These are phyloP conservation scores for Mortierella alpina DNA, from an alignment of 192 early-diverging fungal species.

Conservation along the genomic window DNA sequence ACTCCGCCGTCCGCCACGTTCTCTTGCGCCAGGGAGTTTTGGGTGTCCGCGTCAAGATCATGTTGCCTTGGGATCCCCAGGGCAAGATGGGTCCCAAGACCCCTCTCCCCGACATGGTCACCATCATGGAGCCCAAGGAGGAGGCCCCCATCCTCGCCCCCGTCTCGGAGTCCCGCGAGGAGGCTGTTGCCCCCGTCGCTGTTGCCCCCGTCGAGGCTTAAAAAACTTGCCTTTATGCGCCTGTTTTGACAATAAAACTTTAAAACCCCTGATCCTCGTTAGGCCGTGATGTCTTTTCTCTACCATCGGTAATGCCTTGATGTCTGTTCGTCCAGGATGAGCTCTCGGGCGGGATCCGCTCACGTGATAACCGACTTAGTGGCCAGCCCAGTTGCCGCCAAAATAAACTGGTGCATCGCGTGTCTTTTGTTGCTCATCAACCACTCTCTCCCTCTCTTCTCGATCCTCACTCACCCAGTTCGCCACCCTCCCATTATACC, in stretches of 20 bases:
- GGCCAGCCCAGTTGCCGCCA: too few species aligned
- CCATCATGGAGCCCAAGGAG: slow-evolving; percentile 93
- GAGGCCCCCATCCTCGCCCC: slow-evolving; percentile 78
- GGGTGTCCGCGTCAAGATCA: slow-evolving; percentile 99
- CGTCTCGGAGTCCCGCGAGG: slow-evolving; percentile 68
- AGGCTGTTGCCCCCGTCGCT: slow-evolving; percentile 45
- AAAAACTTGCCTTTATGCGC: slow-evolving; percentile 33
- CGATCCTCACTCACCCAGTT: too few species aligned
- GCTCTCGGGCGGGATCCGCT: too few species aligned
- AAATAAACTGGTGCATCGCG: too few species aligned
- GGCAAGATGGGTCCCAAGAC: slow-evolving; percentile 95
- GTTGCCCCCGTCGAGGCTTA: slow-evolving; percentile 53
- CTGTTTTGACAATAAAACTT: slow-evolving; percentile 24
- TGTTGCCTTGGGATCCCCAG: slow-evolving; percentile 90
- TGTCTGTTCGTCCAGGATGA: too few species aligned
- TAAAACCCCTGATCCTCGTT: neutral
- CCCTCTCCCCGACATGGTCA: slow-evolving; percentile 95
- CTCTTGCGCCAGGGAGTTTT: slow-evolving; percentile 98
- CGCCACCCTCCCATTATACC: too few species aligned
- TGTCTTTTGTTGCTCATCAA: too few species aligned
- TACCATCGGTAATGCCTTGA: too few species aligned
- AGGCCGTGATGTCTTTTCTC: neutral
- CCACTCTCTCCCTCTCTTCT: too few species aligned
- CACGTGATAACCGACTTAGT: too few species aligned
- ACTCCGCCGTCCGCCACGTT: slow-evolving; percentile 97